Evolutionary conservation across 805 yeast species (phyloP).

Genomic region (Barnettozyma siamensis): DNA sequence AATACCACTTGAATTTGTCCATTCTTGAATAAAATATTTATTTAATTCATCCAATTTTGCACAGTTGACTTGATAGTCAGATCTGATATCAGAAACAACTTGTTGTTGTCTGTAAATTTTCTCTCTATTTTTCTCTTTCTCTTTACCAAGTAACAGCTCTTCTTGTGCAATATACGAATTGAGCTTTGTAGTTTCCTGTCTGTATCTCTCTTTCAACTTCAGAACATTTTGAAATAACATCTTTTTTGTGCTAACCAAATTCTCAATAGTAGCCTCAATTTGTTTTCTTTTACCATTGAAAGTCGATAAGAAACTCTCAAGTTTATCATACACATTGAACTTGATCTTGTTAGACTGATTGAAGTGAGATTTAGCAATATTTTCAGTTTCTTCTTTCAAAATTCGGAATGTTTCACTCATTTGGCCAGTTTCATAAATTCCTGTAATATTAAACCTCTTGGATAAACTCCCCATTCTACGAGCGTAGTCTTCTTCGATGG

Average conservation of each 20-base stretch:
- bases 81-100: conserved; percentile 35
- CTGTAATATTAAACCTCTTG: conserved; percentile 36
- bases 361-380: conserved; percentile 51
- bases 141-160: conserved; percentile 68
- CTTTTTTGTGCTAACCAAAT: conserved; percentile 43
- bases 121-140: conserved; percentile 52
- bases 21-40: conserved; percentile 64
- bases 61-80: conserved; percentile 54
- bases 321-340: conserved; percentile 45
- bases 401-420: conserved; percentile 54
- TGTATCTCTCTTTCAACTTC: conserved; percentile 42
- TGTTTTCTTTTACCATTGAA: conserved; percentile 50
- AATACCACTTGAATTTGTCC: conserved; percentile 58
- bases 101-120: conserved; percentile 47
- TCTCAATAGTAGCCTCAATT: conserved; percentile 50
- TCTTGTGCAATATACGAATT: conserved; percentile 56
- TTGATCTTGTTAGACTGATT: conserved; percentile 45
- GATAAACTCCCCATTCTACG: conserved; percentile 48
- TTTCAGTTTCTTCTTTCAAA: conserved; percentile 51
- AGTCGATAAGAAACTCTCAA: conserved; percentile 45
- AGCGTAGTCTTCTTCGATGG: conserved; percentile 71
- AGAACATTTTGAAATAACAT: conserved; percentile 33
- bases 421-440: conserved; percentile 54
- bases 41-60: conserved; percentile 48
- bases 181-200: conserved; percentile 50